Evolutionary conservation across 768 basidiomycete genomes (phyloP).

Genomic region (Crepidotus variabilis): DNA sequence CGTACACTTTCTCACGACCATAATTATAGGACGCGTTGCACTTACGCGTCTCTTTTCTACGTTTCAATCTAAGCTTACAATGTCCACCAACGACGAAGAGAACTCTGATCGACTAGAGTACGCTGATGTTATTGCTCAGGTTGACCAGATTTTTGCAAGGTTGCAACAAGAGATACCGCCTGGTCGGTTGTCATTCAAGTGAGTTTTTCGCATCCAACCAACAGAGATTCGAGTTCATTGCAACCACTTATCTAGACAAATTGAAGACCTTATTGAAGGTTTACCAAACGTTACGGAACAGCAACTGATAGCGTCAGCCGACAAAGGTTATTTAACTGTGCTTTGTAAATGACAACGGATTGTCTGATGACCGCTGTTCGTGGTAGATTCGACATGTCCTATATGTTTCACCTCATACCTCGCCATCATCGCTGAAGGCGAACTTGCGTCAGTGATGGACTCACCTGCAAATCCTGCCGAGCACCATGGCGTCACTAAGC

Average conservation of each 20-base stretch:
- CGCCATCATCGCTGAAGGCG: constrained; percentile 72
- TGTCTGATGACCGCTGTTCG: neutral
- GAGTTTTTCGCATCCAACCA: neutral
- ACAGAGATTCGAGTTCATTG: neutral
- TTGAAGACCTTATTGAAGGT: constrained; percentile 34
- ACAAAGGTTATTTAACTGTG: constrained; percentile 33
- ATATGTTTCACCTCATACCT: constrained; percentile 71
- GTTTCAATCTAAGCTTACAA: neutral
- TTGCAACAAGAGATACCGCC: constrained; percentile 5
- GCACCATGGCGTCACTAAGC: constrained; percentile 64
- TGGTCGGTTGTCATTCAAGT: constrained; percentile 9
- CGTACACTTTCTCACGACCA: too few species aligned
- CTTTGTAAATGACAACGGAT: neutral
- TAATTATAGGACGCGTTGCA: too few species aligned
- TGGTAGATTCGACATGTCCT: constrained; percentile 64
- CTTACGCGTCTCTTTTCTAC: too few species aligned
- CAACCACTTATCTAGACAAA: constrained; percentile 25
- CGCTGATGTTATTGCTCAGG: neutral
- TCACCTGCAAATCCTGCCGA: constrained; percentile 72
- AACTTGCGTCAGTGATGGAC: constrained; percentile 71
- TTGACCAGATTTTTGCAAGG: neutral
- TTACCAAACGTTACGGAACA: constrained; percentile 49
- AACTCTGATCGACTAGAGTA: neutral
- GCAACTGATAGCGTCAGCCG: constrained; percentile 42
- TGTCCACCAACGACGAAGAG: neutral